Evolutionary conservation across 2,329 filamentous ascomycete species (phyloP).

Genomic region (Pyrenochaeta sp.): DNA sequence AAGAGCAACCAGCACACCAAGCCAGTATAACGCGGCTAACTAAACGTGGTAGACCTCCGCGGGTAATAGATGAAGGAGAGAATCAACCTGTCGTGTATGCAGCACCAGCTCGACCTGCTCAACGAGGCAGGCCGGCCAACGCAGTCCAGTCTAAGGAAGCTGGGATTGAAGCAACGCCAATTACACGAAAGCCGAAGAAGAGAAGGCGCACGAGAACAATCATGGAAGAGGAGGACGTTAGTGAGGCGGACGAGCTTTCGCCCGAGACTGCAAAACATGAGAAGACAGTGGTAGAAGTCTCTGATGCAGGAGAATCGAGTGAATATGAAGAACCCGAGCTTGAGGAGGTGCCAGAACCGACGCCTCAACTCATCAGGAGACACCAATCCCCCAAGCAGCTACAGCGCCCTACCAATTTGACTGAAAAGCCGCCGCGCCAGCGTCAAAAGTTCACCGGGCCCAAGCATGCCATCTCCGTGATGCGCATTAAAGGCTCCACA

Average conservation of each 20-base stretch:
- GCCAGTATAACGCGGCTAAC: not conserved
- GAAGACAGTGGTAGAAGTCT: constrained; percentile 16
- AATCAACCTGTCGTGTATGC: not conserved
- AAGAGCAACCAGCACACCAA: not conserved
- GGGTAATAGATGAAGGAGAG: not conserved
- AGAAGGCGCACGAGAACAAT: constrained; percentile 6
- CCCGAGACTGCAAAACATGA: constrained; percentile 16
- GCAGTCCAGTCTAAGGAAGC: constrained; percentile 4
- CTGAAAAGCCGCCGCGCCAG: constrained; percentile 36
- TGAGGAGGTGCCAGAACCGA: constrained; percentile 21
- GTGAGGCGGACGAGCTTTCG: constrained; percentile 30
- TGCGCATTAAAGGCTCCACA: constrained; percentile 50
- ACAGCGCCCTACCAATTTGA: constrained; percentile 17
- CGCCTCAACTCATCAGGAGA: constrained; percentile 17
- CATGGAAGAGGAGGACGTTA: constrained; percentile 8
- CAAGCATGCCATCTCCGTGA: constrained; percentile 42
- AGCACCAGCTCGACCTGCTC: constrained; percentile 2
- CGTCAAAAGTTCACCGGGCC: constrained; percentile 39
- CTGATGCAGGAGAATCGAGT: constrained; percentile 22
- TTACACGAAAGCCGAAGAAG: constrained; percentile 11
- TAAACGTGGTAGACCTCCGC: constrained; percentile 15
- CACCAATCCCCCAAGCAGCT: constrained; percentile 19
- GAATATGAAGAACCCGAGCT: constrained; percentile 24
- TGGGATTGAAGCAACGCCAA: constrained; percentile 20
- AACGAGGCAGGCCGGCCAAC: constrained; percentile 25